Percentiles rank a stretch among this genome's conserved stretches.
phyloP scores from a whole-genome alignment of 1,284 basidiomycete genomes.

The Inonotus obliquus region DNA sequence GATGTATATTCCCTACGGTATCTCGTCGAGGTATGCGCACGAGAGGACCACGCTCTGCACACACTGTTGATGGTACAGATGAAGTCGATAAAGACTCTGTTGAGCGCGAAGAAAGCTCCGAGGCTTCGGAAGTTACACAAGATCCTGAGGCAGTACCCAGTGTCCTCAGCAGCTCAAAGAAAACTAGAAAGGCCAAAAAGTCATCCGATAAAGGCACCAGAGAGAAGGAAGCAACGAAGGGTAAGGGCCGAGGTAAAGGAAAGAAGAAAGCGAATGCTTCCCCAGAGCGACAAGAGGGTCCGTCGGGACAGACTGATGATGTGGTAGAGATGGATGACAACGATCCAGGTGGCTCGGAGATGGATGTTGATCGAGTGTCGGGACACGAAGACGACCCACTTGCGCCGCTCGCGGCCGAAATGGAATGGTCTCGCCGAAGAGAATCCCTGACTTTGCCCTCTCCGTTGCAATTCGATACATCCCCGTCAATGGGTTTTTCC shows the following conservation, averaged over 20 bases:
- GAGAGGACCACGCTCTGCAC: slow-evolving; percentile 1
- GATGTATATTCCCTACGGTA: slow-evolving; percentile 14
- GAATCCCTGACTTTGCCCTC: neutral
- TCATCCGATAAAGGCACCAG: neutral
- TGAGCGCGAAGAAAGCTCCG: neutral
- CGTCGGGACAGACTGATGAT: neutral
- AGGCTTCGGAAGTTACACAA: neutral
- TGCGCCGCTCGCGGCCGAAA: slow-evolving; percentile 9
- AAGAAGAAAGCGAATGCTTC: neutral
- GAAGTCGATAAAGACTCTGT: slow-evolving; percentile 9
- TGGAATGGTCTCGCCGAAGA: neutral
- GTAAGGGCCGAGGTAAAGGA: neutral
- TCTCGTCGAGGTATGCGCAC: slow-evolving; percentile 17
- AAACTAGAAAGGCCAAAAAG: neutral
- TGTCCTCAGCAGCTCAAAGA: neutral
- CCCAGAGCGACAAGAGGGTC: neutral
- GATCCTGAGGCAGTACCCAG: neutral
- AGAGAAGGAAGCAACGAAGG: neutral
- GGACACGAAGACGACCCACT: slow-evolving; percentile 6
- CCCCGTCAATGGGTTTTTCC: neutral
- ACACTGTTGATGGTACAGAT: slow-evolving; percentile 10
- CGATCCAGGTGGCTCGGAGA: neutral
- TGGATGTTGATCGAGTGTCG: neutral
- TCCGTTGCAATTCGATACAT: neutral
- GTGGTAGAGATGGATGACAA: neutral